Conservation (phyloP, 2,329 filamentous ascomycete genomes). For the Fusarium sp. region DNA sequence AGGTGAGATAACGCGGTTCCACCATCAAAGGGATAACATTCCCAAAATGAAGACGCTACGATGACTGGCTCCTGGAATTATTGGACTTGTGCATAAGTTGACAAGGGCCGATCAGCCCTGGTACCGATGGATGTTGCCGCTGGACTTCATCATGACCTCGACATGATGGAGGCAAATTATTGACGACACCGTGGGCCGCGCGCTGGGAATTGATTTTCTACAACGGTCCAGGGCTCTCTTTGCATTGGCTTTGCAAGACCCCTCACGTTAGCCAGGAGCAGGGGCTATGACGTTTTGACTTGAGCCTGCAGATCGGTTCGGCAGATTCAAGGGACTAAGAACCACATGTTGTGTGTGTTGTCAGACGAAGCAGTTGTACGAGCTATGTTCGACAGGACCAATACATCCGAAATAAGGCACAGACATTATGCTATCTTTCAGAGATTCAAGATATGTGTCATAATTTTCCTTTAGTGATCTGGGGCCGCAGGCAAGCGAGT, state of each 20-base stretch:
- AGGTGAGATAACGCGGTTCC: constrained; percentile 15
- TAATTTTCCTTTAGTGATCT: constrained; percentile 21
- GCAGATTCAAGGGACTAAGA: constrained; percentile 25
- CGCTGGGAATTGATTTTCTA: constrained; percentile 35
- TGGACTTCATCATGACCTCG: constrained; percentile 15
- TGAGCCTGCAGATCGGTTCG: constrained; percentile 31
- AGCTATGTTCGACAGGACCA: constrained; percentile 12
- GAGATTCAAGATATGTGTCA: constrained; percentile 37
- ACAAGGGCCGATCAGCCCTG: constrained; percentile 2
- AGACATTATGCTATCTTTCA: constrained; percentile 1
- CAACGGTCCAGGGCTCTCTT: constrained; percentile 12
- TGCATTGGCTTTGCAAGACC: constrained; percentile 20
- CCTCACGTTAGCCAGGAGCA: constrained; percentile 36
- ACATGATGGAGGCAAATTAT: constrained; percentile 32
- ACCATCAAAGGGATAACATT: neutral
- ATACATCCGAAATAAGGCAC: constrained; percentile 5
- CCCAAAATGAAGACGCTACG: neutral
- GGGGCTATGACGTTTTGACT: constrained; percentile 42
- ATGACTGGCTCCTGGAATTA: constrained; percentile 1
- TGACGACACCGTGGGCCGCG: constrained; percentile 28
- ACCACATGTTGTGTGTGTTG: constrained; percentile 1
- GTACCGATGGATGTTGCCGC: constrained; percentile 6
- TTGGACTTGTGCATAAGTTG: neutral
- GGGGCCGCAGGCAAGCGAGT: constrained; percentile 39
- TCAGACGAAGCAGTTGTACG: constrained; percentile 16